Conservation (phyloP, 2,329 filamentous ascomycete species). For the Phialemoniopsis sp. region DNA sequence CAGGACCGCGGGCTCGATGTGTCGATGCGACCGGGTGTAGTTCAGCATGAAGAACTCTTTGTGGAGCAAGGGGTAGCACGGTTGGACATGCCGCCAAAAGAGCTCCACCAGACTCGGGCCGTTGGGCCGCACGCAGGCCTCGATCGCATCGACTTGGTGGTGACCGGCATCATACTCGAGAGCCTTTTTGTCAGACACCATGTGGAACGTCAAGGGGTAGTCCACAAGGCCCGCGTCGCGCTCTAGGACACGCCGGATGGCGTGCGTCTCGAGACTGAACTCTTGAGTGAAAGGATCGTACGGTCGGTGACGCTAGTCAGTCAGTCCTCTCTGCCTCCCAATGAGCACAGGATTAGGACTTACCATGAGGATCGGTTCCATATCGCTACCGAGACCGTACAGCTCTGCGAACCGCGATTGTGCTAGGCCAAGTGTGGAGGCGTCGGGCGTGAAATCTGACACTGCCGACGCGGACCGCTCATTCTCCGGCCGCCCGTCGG, state of each 20-base stretch:
- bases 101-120: constrained; percentile 56
- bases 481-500: not conserved
- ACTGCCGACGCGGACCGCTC: constrained; percentile 5
- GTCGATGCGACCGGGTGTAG: constrained; percentile 43
- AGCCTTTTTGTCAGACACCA: constrained; percentile 23
- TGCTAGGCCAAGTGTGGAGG: constrained; percentile 17
- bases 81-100: constrained; percentile 55
- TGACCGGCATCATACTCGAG: constrained; percentile 17
- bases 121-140: constrained; percentile 53
- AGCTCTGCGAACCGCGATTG: constrained; percentile 21
- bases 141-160: constrained; percentile 38
- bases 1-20: constrained; percentile 47
- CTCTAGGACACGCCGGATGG: constrained; percentile 7
- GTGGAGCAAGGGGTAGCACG: constrained; percentile 42
- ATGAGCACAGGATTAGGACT: not conserved
- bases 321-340: not conserved
- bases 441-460: not conserved
- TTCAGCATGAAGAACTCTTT: constrained; percentile 51
- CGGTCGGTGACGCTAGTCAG: constrained; percentile 4
- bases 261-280: constrained; percentile 6
- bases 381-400: constrained; percentile 25
- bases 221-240: constrained; percentile 21
- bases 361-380: constrained; percentile 25
- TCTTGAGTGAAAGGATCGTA: constrained; percentile 5
- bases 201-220: constrained; percentile 25